These are phyloP conservation scores for Deinandra increscens DNA, from an alignment of 129 eudicot genomes.

Conservation along the genomic window DNA sequence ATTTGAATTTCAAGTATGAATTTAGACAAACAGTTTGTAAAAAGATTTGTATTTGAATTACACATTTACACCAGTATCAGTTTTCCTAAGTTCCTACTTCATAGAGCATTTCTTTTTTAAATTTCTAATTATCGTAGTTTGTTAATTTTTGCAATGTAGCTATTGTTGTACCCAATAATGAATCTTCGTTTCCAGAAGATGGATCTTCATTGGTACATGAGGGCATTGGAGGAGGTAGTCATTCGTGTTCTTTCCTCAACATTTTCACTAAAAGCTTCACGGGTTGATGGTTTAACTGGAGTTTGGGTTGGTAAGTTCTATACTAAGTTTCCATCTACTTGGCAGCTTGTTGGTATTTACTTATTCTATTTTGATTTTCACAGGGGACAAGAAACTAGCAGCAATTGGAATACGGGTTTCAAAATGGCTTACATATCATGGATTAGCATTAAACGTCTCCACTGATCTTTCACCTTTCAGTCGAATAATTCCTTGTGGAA, in stretches of 20 bases:
- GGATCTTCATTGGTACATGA: conserved; percentile 96
- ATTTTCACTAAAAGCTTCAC: conserved; percentile 63
- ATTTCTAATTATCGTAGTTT: not conserved
- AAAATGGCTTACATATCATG: conserved; percentile 79
- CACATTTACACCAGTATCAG: not conserved
- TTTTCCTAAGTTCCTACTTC: no score
- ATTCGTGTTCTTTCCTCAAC: conserved; percentile 66
- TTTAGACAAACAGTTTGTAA: not conserved
- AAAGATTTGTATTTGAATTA: not conserved
- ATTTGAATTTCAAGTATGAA: not conserved
- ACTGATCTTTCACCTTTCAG: conserved; percentile 63
- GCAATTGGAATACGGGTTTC: conserved; percentile 81
- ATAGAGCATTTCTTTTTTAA: not conserved
- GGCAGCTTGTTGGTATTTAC: not conserved
- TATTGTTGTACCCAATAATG: conserved; percentile 80
- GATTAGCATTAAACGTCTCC: conserved; percentile 70
- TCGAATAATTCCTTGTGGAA: conserved; percentile 75
- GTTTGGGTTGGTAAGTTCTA: conserved; percentile 53
- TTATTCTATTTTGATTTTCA: not conserved
- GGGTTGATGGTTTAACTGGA: conserved; percentile 49
- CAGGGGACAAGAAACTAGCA: conserved; percentile 75
- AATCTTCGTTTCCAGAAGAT: conserved; percentile 76
- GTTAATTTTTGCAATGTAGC: conserved; percentile 41
- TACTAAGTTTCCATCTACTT: not conserved
- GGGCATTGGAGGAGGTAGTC: conserved; percentile 86